Base-by-base conservation (phyloP, 2,329 filamentous ascomycete genomes). In the Ceratocystis smalleyi region DNA sequence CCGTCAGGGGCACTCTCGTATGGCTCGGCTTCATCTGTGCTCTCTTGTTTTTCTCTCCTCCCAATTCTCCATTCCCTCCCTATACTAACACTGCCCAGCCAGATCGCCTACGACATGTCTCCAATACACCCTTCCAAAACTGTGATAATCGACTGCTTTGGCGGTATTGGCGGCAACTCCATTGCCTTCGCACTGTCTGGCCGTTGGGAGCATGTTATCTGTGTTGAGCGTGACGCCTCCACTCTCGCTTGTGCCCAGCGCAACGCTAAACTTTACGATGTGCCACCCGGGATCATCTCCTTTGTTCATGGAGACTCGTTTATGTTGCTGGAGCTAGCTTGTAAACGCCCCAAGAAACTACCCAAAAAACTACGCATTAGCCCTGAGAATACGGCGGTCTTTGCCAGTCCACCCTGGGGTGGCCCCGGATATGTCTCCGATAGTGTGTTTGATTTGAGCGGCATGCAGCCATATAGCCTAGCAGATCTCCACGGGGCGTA, bases 241-340 rank as follows among this genome's bases (percentile, higher is more conserved):
- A 89, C 88, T 0, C 80, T 99, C 5, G 85, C 86, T 57, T 99
- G 95, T 74, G 94, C 91, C 30, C 91, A 95, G 76, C 85, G 95
- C 73, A 99, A 99, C 72, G 91, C 94, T 6, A 79, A 83, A 64
- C 77, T 97, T 57, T 95, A 96, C 72, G 91, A 87, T 2, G 88
- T 96, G 0, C 77, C 78, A 2, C 81, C 86, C 60, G 84, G 72
- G 10, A 65, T 83, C 71, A 92, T 99, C 70, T 88, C 84, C 64
- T 99, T 91, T 87, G 81, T 96, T 45, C 79, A 88, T 64, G 91
- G 87, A 3, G 91, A 97, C 75, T 94, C 88, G 72, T 95, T 99
- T 71, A 70, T 79, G 5, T 68, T 74, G 54, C 71, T 75, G 61
- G 12, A 55, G 2, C 40, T 63, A n/a, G 63, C 60, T 1, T 43